These are phyloP conservation scores for Eucalyptus curtisii DNA, from an alignment of 345 rosid species.

Conservation along the genomic window DNA sequence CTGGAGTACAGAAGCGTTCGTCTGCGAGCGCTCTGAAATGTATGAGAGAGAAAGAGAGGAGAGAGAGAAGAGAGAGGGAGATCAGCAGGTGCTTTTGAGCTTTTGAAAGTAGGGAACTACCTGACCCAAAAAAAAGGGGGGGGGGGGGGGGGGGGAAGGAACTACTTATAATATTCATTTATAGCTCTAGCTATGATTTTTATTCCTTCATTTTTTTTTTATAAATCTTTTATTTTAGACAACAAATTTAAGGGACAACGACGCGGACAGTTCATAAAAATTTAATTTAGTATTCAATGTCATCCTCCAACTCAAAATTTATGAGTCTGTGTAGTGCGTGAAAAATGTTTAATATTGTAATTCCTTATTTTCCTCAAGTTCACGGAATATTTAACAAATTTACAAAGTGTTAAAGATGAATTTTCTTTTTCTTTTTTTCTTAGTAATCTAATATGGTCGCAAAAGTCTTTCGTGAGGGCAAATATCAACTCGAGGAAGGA, in stretches of 20 bases:
- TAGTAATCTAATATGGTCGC: not conserved
- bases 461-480: not conserved
- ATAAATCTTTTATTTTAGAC: not conserved
- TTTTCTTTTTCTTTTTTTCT: not conserved
- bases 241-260: fast-evolving
- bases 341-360: too few species aligned
- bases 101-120: not conserved
- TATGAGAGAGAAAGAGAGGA: not conserved
- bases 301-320: too few species aligned
- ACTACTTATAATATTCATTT: not conserved
- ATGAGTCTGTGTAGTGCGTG: fast-evolving
- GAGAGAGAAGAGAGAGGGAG: not conserved
- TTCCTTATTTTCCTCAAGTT: too few species aligned
- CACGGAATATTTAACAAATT: fast-evolving
- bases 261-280: fast-evolving
- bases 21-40: not conserved
- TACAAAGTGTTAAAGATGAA: not conserved
- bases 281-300: too few species aligned
- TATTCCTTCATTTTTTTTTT: not conserved
- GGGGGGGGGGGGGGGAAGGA: too few species aligned
- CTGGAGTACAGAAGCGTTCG: not conserved
- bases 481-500: not conserved
- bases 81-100: not conserved
- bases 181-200: not conserved
- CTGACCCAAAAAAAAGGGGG: too few species aligned